phyloP scores from a whole-genome alignment of 2,329 filamentous ascomycete species.

The Botrytis byssoidea region DNA sequence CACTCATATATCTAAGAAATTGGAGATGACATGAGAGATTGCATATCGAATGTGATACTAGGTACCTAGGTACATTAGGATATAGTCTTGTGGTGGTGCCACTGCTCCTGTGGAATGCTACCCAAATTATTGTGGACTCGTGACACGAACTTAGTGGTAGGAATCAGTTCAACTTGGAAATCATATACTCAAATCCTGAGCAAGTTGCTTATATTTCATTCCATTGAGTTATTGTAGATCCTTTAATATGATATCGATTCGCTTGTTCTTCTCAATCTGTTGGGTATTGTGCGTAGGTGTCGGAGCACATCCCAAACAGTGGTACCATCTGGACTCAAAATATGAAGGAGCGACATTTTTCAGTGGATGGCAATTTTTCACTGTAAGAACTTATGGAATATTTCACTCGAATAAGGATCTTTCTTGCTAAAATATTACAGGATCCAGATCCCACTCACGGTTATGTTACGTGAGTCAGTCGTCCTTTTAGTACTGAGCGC shows the following conservation, averaged over 20 bases:
- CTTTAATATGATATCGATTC: neutral
- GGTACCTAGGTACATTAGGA: neutral
- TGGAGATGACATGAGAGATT: neutral
- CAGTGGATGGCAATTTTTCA: neutral
- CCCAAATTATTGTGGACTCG: neutral
- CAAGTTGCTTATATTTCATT: neutral
- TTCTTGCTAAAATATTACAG: neutral
- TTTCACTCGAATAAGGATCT: neutral
- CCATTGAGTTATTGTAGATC: neutral
- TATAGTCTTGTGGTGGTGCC: neutral
- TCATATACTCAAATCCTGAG: neutral
- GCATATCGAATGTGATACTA: neutral
- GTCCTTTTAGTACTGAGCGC: neutral
- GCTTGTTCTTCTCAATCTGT: neutral
- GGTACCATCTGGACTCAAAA: neutral
- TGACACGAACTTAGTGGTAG: neutral
- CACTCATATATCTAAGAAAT: neutral
- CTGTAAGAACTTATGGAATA: rapidly evolving
- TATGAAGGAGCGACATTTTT: neutral
- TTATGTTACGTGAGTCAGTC: neutral
- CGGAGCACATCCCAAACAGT: neutral
- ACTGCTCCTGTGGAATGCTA: neutral
- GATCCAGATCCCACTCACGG: neutral
- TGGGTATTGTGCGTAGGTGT: neutral
- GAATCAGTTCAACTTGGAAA: neutral